phyloP scores from a whole-genome alignment of 1,139 yeast species.

The Candida tetrigidarum region DNA sequence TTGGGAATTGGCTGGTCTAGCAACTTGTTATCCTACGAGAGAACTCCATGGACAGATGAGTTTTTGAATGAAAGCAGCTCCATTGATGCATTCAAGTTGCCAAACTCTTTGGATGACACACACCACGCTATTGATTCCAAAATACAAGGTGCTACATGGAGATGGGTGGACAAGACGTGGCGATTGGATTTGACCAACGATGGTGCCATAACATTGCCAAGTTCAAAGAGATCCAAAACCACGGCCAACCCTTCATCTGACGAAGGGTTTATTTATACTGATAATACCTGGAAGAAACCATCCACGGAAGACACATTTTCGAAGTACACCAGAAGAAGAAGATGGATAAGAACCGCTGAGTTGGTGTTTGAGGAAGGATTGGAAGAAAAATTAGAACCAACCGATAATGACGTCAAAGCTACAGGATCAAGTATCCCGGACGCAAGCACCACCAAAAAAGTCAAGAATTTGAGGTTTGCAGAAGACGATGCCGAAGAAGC shows the following conservation, averaged over 20 bases:
- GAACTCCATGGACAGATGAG: constrained; percentile 98
- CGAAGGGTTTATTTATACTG: constrained; percentile 88
- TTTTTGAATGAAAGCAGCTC: constrained; percentile 84
- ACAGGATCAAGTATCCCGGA: constrained; percentile 14
- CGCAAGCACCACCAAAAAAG: constrained; percentile 21
- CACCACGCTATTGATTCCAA: constrained; percentile 27
- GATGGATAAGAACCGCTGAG: constrained; percentile 97
- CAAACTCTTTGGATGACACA: constrained; percentile 51
- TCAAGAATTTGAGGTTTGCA: constrained; percentile 47
- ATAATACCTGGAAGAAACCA: constrained; percentile 94
- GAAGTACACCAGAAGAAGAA: constrained; percentile 89
- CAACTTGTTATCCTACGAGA: constrained; percentile 85
- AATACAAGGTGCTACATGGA: constrained; percentile 72
- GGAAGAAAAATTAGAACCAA: constrained; percentile 17
- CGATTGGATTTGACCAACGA: constrained; percentile 86
- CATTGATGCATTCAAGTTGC: constrained; percentile 70
- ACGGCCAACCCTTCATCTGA: constrained; percentile 78
- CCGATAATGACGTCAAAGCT: constrained; percentile 9
- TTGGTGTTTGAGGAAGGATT: constrained; percentile 49
- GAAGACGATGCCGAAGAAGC: constrained; percentile 25
- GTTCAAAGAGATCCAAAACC: constrained; percentile 64
- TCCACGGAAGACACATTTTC: constrained; percentile 86
- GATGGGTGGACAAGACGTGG: constrained; percentile 96
- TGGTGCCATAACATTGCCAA: constrained; percentile 75
- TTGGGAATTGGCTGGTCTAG: constrained; percentile 98